Conservation (phyloP, 768 basidiomycete genomes). For the Trametes cingulata region DNA sequence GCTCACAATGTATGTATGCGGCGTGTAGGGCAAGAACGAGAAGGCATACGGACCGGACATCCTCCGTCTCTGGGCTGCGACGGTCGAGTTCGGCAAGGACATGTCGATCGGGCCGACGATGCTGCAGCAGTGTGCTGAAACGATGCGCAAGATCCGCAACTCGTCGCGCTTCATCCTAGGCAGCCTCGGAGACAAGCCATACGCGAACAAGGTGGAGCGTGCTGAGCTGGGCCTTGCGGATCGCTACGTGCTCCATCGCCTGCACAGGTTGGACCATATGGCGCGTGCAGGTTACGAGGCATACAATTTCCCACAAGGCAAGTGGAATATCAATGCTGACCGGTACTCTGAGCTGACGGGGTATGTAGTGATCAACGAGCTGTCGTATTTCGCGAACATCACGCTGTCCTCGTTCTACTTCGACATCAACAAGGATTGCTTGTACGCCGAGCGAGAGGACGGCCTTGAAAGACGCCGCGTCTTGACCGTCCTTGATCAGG, state of each 20-base stretch:
- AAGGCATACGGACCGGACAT: slow-evolving; percentile 84
- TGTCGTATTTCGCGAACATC: slow-evolving; percentile 78
- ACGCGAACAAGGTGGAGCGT: slow-evolving; percentile 40
- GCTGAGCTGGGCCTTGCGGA: slow-evolving; percentile 73
- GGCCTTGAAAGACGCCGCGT: slow-evolving; percentile 61
- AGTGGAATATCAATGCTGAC: slow-evolving; percentile 6
- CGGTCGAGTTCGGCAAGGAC: slow-evolving; percentile 87
- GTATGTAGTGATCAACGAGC: slow-evolving; percentile 69
- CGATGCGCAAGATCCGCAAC: slow-evolving; percentile 82
- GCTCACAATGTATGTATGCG: slow-evolving; percentile 1
- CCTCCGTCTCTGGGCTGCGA: slow-evolving; percentile 88
- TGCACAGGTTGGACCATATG: slow-evolving; percentile 67
- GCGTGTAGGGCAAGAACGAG: slow-evolving; percentile 58
- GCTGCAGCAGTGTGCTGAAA: slow-evolving; percentile 73
- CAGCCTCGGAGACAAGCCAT: slow-evolving; percentile 53
- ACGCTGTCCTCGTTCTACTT: slow-evolving; percentile 91
- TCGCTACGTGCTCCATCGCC: slow-evolving; percentile 82
- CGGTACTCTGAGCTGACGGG: no score
- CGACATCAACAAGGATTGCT: slow-evolving; percentile 84
- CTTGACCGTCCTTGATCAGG: slow-evolving; percentile 71
- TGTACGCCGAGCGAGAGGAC: slow-evolving; percentile 69
- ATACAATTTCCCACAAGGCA: slow-evolving; percentile 86
- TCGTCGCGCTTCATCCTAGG: slow-evolving; percentile 85
- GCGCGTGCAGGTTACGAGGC: slow-evolving; percentile 68
- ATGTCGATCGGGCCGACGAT: slow-evolving; percentile 81